Evolutionary conservation across 768 basidiomycete species (phyloP).

Genomic region (Pholiota microspora): DNA sequence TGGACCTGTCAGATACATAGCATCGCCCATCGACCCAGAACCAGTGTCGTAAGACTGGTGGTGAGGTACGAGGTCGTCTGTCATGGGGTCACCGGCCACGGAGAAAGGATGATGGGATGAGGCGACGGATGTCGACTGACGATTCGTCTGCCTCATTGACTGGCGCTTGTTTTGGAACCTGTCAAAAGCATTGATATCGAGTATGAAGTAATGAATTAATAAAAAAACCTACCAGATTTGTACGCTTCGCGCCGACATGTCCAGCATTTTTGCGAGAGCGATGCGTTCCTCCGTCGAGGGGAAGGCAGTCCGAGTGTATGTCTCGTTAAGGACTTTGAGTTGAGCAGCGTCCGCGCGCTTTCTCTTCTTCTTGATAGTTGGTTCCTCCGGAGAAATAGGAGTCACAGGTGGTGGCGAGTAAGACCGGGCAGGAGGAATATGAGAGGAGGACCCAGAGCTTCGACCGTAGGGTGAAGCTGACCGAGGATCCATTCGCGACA

Average conservation of each 20-base stretch:
- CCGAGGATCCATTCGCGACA: slow-evolving; percentile 36
- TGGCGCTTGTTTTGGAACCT: slow-evolving; percentile 91
- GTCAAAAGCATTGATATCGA: slow-evolving; percentile 21
- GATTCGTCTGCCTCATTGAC: slow-evolving; percentile 75
- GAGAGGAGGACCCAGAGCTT: slow-evolving; percentile 34
- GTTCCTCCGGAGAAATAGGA: slow-evolving; percentile 52
- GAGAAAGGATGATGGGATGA: slow-evolving; percentile 51
- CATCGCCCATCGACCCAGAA: slow-evolving; percentile 18
- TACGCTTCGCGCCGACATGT: slow-evolving; percentile 83
- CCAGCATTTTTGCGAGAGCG: slow-evolving; percentile 69
- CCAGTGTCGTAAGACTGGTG: slow-evolving; percentile 27
- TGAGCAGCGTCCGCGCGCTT: slow-evolving; percentile 82
- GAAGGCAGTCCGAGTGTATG: slow-evolving; percentile 79
- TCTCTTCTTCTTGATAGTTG: slow-evolving; percentile 84
- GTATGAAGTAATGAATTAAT: slow-evolving; percentile 13
- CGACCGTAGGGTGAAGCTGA: slow-evolving; percentile 44
- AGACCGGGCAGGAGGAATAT: slow-evolving; percentile 29
- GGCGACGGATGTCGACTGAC: slow-evolving; percentile 52
- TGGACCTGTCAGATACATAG: slow-evolving; percentile 38
- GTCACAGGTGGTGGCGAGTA: slow-evolving; percentile 54
- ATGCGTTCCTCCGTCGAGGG: slow-evolving; percentile 87
- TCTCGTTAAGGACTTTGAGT: slow-evolving; percentile 77
- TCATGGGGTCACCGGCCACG: slow-evolving; percentile 32
- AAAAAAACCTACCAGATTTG: slow-evolving; percentile 70
- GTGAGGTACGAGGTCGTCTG: slow-evolving; percentile 37